phyloP scores from a whole-genome alignment of 23 red algal genomes.

The Gracilaria vermiculophylla region DNA sequence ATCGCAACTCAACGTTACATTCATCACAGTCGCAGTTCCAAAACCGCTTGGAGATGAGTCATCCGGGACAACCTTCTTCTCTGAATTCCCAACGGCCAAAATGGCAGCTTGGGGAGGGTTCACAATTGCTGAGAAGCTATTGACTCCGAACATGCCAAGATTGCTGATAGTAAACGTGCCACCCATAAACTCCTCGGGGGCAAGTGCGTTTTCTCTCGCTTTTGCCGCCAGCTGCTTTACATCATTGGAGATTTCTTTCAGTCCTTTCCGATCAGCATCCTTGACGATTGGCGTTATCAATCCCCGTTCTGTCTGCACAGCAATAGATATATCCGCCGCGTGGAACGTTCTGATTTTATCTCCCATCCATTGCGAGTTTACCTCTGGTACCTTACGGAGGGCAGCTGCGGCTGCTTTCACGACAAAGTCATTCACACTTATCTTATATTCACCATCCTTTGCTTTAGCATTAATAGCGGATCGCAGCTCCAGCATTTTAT shows the following conservation, averaged over 20 bases:
- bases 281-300: slow-evolving; percentile 93
- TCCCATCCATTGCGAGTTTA: slow-evolving; percentile 93
- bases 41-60: slow-evolving; percentile 24
- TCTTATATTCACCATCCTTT: slow-evolving; percentile 66
- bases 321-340: slow-evolving; percentile 83
- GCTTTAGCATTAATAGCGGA: slow-evolving; percentile 67
- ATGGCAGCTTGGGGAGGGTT: slow-evolving; percentile 99
- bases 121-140: slow-evolving; percentile 92
- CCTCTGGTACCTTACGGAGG: slow-evolving; percentile 86
- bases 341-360: slow-evolving; percentile 78
- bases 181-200: slow-evolving; percentile 89
- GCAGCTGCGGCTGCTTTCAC: slow-evolving; percentile 91
- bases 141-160: slow-evolving; percentile 92
- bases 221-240: slow-evolving; percentile 81
- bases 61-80: slow-evolving; percentile 73
- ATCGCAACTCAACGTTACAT: slow-evolving; percentile 89
- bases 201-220: slow-evolving; percentile 80
- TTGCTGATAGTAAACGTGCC: slow-evolving; percentile 98
- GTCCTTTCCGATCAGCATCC: slow-evolving; percentile 86
- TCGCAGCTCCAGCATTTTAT: slow-evolving; percentile 78
- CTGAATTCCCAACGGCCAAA: slow-evolving; percentile 85
- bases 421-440: slow-evolving; percentile 98
- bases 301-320: slow-evolving; percentile 85
- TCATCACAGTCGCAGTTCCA: slow-evolving; percentile 44
- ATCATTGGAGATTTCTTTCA: slow-evolving; percentile 80